Percentiles rank a stretch among this genome's conserved stretches.
Conservation (phyloP, 257 asterid species). For the Sherardia arvensis region DNA sequence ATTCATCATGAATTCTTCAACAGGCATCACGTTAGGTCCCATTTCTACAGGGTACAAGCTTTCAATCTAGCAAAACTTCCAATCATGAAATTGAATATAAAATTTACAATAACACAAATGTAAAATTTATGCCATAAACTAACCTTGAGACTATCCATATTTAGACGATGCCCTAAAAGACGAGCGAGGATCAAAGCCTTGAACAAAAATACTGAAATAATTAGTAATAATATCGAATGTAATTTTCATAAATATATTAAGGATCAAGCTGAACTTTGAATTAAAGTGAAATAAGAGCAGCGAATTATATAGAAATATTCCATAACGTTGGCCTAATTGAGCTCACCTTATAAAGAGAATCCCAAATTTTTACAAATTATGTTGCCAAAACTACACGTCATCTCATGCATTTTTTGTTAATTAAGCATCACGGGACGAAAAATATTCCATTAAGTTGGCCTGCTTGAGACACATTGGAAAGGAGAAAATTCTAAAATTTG, state of each 20-base stretch:
- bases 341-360: neutral
- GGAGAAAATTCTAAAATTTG: neutral
- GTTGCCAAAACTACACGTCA: neutral
- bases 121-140: slow-evolving; percentile 9
- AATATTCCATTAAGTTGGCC: neutral
- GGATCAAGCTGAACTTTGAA: neutral
- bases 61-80: slow-evolving; percentile 44
- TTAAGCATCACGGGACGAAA: neutral
- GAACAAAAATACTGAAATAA: slow-evolving; percentile 7
- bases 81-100: neutral
- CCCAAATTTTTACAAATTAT: neutral
- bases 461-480: neutral
- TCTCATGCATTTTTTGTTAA: neutral
- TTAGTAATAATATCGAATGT: slow-evolving; percentile 3
- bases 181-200: slow-evolving; percentile 94
- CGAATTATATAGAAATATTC: neutral
- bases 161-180: slow-evolving; percentile 70
- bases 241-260: neutral
- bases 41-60: slow-evolving; percentile 83
- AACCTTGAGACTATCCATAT: slow-evolving; percentile 67
- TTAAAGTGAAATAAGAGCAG: neutral
- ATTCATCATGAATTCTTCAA: slow-evolving; percentile 55
- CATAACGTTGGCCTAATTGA: neutral
- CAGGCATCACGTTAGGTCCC: slow-evolving; percentile 68
- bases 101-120: neutral